phyloP scores from a whole-genome alignment of 1,284 basidiomycete genomes.

The Butyriboletus appendiculatus region DNA sequence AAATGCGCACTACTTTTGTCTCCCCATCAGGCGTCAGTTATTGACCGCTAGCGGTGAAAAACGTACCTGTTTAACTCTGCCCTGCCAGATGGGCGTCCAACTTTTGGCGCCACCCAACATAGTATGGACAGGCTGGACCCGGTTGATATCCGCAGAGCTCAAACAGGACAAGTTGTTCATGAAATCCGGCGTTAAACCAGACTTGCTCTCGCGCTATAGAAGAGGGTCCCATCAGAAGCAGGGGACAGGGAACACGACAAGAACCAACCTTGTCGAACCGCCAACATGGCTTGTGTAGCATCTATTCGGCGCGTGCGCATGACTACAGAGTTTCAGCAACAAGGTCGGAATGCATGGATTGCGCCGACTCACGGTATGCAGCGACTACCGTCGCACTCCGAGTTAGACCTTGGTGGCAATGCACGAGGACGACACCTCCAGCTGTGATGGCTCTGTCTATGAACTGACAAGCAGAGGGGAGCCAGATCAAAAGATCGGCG shows the following conservation, averaged over 20 bases:
- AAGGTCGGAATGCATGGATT: neutral
- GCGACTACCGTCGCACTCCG: constrained; percentile 82
- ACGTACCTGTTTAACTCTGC: constrained; percentile 15
- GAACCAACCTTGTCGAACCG: constrained; percentile 57
- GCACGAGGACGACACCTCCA: constrained; percentile 79
- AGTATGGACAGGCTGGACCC: constrained; percentile 61
- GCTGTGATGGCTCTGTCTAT: constrained; percentile 70
- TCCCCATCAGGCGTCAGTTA: constrained; percentile 8
- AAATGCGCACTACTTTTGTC: constrained; percentile 15
- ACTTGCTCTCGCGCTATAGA: constrained; percentile 69
- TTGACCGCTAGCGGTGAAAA: constrained; percentile 1
- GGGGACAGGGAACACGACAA: neutral
- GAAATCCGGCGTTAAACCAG: constrained; percentile 76
- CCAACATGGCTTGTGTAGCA: constrained; percentile 60
- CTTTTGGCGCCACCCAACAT: constrained; percentile 55
- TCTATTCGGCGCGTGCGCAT: constrained; percentile 68
- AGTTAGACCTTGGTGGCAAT: constrained; percentile 82
- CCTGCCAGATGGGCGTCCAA: constrained; percentile 23
- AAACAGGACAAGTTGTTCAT: constrained; percentile 76
- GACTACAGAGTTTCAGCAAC: constrained; percentile 44
- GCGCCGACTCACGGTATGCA: constrained; percentile 64
- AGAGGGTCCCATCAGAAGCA: constrained; percentile 7
- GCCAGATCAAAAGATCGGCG: constrained; percentile 77
- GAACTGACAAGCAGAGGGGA: constrained; percentile 77
- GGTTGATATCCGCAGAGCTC: constrained; percentile 73